Conservation (phyloP, 2,329 filamentous ascomycete genomes). For the Epicoccum sorghinum region DNA sequence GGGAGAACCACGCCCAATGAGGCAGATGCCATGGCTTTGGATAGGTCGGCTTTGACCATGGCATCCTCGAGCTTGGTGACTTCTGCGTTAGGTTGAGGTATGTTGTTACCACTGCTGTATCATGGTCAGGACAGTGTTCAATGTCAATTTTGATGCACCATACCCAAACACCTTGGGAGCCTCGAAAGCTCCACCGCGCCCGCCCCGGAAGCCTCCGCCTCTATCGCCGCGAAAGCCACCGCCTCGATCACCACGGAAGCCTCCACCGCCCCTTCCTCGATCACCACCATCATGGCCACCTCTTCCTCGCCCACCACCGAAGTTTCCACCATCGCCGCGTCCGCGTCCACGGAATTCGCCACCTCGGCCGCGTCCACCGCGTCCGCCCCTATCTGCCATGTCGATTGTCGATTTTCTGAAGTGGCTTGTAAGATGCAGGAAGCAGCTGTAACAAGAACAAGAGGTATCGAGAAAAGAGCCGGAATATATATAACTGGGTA, state of each 20-base stretch:
- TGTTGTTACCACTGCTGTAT: slow-evolving; percentile 34
- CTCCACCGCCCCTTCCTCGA: slow-evolving; percentile 17
- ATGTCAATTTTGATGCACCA: slow-evolving; percentile 1
- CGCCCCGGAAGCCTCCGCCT: slow-evolving; percentile 17
- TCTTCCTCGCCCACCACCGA: slow-evolving; percentile 21
- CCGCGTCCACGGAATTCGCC: slow-evolving; percentile 31
- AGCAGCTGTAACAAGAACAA: background rate
- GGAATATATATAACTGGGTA: no score
- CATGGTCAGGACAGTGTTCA: background rate
- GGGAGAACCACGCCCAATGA: slow-evolving; percentile 35
- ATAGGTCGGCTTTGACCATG: slow-evolving; percentile 38
- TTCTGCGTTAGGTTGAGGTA: slow-evolving; percentile 41
- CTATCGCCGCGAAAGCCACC: slow-evolving; percentile 16
- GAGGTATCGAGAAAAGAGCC: background rate
- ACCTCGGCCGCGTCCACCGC: slow-evolving; percentile 27
- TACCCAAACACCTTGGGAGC: slow-evolving; percentile 31
- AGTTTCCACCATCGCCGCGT: slow-evolving; percentile 30
- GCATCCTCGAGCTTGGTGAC: slow-evolving; percentile 40
- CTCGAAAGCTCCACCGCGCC: slow-evolving; percentile 18
- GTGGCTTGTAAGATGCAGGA: background rate
- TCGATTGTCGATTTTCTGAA: background rate
- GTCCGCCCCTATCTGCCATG: slow-evolving; percentile 16
- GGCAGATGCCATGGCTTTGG: slow-evolving; percentile 26
- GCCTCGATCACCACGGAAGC: slow-evolving; percentile 17
- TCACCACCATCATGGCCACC: background rate